Base-by-base conservation (phyloP, 2,329 filamentous ascomycete species). In the Pseudonectria foliicola region DNA sequence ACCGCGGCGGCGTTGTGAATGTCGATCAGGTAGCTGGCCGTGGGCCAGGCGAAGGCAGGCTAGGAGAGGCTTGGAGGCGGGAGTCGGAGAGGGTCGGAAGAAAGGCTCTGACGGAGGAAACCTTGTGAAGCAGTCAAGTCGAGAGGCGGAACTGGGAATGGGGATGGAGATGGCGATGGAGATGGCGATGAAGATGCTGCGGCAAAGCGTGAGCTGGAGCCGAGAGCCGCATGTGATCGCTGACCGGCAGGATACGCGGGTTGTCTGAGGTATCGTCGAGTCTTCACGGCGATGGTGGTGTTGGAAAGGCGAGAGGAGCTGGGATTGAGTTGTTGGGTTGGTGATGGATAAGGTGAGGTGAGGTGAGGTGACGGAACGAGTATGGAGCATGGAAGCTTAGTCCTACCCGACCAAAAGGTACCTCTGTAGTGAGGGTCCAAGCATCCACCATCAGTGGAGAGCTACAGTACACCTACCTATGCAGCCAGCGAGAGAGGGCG, bases 1-100 rank as follows among this genome's bases (percentile, higher is more conserved):
- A 57, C 62, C 60, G 61, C 62, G 60, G 60, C 50, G 28, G 41
- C 39, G 49, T 47, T 31, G 35, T 24, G 35, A 26, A 40, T 37
- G 38, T 31, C 32, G 18, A 32, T 42, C 46, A 25, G 30, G 33
- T 41, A 46, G 46, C 46, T 51, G 54, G 44, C 46, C 44, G 29
- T 25, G 33, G 35, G 46, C 44, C 52, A 45, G 44, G 30, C 29
- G 35, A 38, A 25, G 33, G 31, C 28, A 35, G 36, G 42, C 44
- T 52, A 31, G 35, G 29, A 8, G 8, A 21, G 18, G 18, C 8
- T 21, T 21, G 18, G 5, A 5, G 18, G 8, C 8, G 18, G 18
- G 18, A 6, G 8, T 8, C 8, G 5, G 18, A 21, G 18, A 21
- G 5, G 18, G 18, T 5, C 18, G 25, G 13, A 15, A 15, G 29